Conservation (phyloP, 1,284 basidiomycete genomes). For the Heimioporus retisporus region DNA sequence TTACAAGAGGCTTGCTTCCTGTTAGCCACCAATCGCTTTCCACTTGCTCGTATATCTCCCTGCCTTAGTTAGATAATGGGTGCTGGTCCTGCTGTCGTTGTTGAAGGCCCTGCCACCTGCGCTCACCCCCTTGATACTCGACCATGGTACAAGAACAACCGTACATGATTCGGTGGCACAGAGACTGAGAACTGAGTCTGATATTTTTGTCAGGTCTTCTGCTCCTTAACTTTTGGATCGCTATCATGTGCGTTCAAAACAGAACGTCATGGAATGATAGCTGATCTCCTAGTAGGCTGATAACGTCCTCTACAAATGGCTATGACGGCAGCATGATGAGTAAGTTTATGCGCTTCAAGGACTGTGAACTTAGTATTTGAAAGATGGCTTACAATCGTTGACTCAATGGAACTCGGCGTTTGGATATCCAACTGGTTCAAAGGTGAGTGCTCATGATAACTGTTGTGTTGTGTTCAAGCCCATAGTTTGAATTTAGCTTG, state of each 20-base stretch:
- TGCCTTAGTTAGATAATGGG: not conserved
- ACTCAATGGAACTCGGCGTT: slow-evolving; percentile 69
- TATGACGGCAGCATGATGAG: slow-evolving; percentile 82
- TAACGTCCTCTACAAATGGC: slow-evolving; percentile 82
- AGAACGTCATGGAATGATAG: not conserved
- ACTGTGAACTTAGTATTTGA: not conserved
- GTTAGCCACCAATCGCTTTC: not conserved
- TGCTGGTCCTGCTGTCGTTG: not conserved
- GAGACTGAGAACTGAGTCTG: not conserved
- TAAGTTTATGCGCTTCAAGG: not conserved
- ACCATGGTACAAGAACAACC: slow-evolving; percentile 10
- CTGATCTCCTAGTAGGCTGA: slow-evolving; percentile 31
- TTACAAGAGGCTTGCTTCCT: not conserved
- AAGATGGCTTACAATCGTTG: slow-evolving; percentile 71
- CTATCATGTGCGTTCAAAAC: slow-evolving; percentile 5
- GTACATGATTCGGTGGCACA: not conserved
- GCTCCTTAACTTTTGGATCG: slow-evolving; percentile 10
- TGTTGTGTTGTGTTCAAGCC: not conserved
- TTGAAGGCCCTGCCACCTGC: not conserved
- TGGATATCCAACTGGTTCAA: slow-evolving; percentile 59
- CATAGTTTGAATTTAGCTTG: slow-evolving; percentile 47
- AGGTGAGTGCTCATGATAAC: slow-evolving; percentile 15
- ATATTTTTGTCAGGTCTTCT: slow-evolving; percentile 3
- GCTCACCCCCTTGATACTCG: slow-evolving; percentile 8
- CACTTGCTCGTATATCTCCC: not conserved